Percentiles rank a stretch among this genome's conserved stretches.
phyloP scores from a whole-genome alignment of 768 basidiomycete genomes.

The Lentinula guzmanii region DNA sequence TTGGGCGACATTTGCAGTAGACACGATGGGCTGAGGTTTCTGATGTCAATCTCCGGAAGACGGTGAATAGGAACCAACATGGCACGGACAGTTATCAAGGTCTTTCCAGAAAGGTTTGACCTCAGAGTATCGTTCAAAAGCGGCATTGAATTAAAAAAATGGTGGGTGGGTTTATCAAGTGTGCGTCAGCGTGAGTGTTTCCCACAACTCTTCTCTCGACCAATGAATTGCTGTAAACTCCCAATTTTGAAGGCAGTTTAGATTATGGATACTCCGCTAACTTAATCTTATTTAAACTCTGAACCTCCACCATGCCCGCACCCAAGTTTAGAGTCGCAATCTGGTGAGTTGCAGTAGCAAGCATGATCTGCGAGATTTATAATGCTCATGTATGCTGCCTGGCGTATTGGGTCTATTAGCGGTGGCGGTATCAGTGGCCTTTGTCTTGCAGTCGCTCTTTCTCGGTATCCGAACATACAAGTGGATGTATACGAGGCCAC shows the following conservation, averaged over 20 bases:
- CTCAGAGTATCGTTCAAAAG: constrained; percentile 18
- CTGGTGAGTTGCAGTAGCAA: constrained; percentile 18
- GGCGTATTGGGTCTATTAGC: constrained; percentile 11
- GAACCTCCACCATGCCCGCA: neutral
- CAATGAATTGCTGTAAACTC: neutral
- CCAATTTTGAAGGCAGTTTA: neutral
- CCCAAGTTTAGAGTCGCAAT: constrained; percentile 24
- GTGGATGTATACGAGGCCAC: constrained; percentile 45
- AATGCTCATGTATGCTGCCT: neutral
- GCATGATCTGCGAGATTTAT: neutral
- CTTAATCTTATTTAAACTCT: neutral
- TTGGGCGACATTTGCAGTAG: constrained; percentile 78
- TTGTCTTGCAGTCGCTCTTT: constrained; percentile 31
- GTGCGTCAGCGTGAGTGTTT: neutral
- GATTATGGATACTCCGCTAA: too few relatives aligned
- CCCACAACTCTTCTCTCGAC: neutral
- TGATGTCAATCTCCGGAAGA: constrained; percentile 6
- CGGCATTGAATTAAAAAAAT: constrained; percentile 15
- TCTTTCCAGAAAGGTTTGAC: constrained; percentile 29
- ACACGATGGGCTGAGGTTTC: constrained; percentile 56
- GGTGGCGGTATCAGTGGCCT: constrained; percentile 38
- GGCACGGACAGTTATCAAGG: constrained; percentile 38
- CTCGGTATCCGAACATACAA: constrained; percentile 27
- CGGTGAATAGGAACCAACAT: constrained; percentile 1
- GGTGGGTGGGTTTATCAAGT: neutral